These are phyloP conservation scores for Papilionanthe hybrid DNA, from an alignment of 116 monocot genomes.

Conservation along the genomic window DNA sequence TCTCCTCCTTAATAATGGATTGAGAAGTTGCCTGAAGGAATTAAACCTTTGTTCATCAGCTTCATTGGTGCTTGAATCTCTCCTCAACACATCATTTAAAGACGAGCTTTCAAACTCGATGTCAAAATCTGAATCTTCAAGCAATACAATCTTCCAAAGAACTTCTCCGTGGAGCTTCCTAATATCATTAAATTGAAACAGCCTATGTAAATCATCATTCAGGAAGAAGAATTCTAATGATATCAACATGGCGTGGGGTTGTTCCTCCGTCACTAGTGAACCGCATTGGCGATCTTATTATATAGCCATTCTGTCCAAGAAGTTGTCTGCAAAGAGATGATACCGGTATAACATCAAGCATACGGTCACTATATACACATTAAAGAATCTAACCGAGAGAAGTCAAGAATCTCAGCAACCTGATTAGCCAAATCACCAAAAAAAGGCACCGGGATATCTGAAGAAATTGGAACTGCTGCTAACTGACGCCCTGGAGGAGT, in stretches of 20 bases:
- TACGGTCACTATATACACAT: slow-evolving; percentile 88
- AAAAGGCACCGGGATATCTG: slow-evolving; percentile 58
- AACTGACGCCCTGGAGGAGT: slow-evolving; percentile 93
- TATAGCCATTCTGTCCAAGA: slow-evolving; percentile 97
- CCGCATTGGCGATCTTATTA: slow-evolving; percentile 82
- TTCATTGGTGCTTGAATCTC: slow-evolving; percentile 33
- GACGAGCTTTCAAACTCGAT: slow-evolving; percentile 36
- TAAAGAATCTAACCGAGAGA: slow-evolving; percentile 67
- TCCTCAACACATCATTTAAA: slow-evolving; percentile 36
- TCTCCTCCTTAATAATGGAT: slow-evolving; percentile 79
- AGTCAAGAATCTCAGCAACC: slow-evolving; percentile 74
- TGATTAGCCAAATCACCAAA: slow-evolving; percentile 87
- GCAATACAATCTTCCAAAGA: slow-evolving; percentile 83
- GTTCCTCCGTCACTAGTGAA: slow-evolving; percentile 94
- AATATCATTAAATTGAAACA: slow-evolving; percentile 56
- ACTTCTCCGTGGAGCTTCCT: slow-evolving; percentile 79
- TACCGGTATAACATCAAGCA: slow-evolving; percentile 78
- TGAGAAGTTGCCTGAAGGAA: slow-evolving; percentile 82
- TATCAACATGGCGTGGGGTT: slow-evolving; percentile 90
- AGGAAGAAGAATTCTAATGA: slow-evolving; percentile 86
- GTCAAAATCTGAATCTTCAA: slow-evolving; percentile 75
- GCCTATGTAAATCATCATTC: slow-evolving; percentile 70
- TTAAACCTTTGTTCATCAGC: slow-evolving; percentile 63
- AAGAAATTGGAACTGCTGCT: slow-evolving; percentile 81
- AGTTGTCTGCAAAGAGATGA: slow-evolving; percentile 92